Evolutionary conservation across 768 basidiomycete species (phyloP).

Genomic region (Phanerodontia chrysosporium): DNA sequence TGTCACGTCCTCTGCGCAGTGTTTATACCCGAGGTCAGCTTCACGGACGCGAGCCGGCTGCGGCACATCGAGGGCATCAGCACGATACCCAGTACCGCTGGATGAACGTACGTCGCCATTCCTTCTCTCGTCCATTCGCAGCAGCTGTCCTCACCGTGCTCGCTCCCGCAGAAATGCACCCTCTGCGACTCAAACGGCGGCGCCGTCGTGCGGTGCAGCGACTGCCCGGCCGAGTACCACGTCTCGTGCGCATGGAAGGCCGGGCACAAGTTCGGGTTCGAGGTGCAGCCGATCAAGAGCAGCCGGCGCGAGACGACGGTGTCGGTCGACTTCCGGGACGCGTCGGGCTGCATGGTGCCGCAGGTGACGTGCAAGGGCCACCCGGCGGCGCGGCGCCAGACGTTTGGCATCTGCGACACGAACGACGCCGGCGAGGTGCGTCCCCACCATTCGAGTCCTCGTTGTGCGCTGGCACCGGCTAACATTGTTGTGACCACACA

Average conservation of each 20-base stretch:
- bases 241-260: slow-evolving; percentile 86
- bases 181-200: slow-evolving; percentile 73
- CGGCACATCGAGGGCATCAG: slow-evolving; percentile 85
- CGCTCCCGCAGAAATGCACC: slow-evolving; percentile 62
- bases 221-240: slow-evolving; percentile 81
- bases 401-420: slow-evolving; percentile 82
- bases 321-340: slow-evolving; percentile 71
- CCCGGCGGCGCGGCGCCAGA: slow-evolving; percentile 51
- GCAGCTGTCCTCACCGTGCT: slow-evolving; percentile 16
- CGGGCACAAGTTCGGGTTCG: slow-evolving; percentile 87
- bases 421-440: slow-evolving; percentile 80
- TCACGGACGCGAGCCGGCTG: slow-evolving; percentile 69
- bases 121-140: not conserved
- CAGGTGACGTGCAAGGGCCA: slow-evolving; percentile 80
- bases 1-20: slow-evolving; percentile 86
- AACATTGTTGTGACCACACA: slow-evolving; percentile 25
- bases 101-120: slow-evolving; percentile 53
- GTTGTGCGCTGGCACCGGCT: not conserved
- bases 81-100: slow-evolving; percentile 68
- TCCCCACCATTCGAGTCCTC: not conserved
- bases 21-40: slow-evolving; percentile 81
- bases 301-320: slow-evolving; percentile 65
- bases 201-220: slow-evolving; percentile 78
- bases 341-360: slow-evolving; percentile 74
- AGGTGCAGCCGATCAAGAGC: slow-evolving; percentile 84